A percentile compares a stretch with the other conserved stretches of the same genome.
Conservation (phyloP, 2,329 filamentous ascomycete species). For the Coleophoma eucalyptorum region DNA sequence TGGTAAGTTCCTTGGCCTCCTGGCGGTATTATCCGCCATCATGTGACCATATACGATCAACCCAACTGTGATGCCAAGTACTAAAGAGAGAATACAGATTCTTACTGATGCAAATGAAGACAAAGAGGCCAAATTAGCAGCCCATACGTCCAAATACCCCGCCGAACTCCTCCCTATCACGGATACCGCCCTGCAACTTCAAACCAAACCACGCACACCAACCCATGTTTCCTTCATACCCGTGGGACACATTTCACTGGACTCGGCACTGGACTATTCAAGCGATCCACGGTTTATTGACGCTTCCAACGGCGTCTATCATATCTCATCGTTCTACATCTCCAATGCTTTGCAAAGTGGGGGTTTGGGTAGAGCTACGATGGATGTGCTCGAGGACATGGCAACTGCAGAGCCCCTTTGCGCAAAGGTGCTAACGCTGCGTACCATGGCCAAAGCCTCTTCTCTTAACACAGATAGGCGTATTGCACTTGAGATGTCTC, state of each 20-base stretch:
- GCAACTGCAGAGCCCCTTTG: slow-evolving; percentile 15
- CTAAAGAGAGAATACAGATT: slow-evolving; percentile 7
- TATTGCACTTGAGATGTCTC: slow-evolving; percentile 5
- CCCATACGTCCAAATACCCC: slow-evolving; percentile 14
- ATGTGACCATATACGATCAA: not conserved
- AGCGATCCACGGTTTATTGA: slow-evolving; percentile 5
- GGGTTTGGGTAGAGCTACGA: slow-evolving; percentile 18
- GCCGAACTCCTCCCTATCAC: slow-evolving; percentile 10
- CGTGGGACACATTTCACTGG: slow-evolving; percentile 22
- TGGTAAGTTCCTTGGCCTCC: slow-evolving; percentile 10
- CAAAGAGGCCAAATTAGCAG: slow-evolving; percentile 10
- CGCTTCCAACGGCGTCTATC: slow-evolving; percentile 12
- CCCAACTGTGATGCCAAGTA: not conserved
- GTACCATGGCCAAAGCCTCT: slow-evolving; percentile 3
- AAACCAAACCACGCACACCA: slow-evolving; percentile 11
- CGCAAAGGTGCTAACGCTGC: slow-evolving; percentile 15
- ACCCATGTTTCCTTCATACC: slow-evolving; percentile 15
- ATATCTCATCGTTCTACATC: slow-evolving; percentile 20
- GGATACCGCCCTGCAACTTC: slow-evolving; percentile 15
- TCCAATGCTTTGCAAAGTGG: slow-evolving; percentile 17
- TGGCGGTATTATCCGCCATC: not conserved
- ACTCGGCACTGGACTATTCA: slow-evolving; percentile 1
- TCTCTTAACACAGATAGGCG: slow-evolving; percentile 13
- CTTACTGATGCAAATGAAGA: slow-evolving; percentile 11
- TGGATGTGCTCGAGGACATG: slow-evolving; percentile 16